Evolutionary conservation across 1,284 basidiomycete species (phyloP).

Genomic region (Clitocybe nebularis): DNA sequence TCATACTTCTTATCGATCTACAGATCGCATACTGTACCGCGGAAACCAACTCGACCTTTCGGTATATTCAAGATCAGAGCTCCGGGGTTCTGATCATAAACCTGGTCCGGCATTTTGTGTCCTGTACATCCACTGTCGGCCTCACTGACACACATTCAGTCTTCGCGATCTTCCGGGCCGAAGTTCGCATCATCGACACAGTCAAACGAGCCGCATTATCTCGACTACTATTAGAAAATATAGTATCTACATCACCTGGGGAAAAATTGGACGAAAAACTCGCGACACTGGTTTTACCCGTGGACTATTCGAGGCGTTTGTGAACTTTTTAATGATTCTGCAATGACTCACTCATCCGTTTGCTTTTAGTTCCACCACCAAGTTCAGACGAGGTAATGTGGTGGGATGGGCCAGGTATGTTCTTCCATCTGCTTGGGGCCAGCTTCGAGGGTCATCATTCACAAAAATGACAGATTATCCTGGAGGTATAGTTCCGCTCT

Average conservation of each 20-base stretch:
- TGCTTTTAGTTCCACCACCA: slow-evolving; percentile 72
- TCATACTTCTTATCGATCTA: slow-evolving; percentile 7
- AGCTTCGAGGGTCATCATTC: no score
- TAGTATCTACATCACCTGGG: slow-evolving; percentile 54
- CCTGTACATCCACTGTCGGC: neutral
- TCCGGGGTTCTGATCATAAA: slow-evolving; percentile 90
- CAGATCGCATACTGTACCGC: slow-evolving; percentile 89
- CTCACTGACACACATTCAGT: slow-evolving; percentile 57
- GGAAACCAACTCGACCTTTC: slow-evolving; percentile 64
- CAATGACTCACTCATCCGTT: slow-evolving; percentile 2
- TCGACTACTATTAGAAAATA: slow-evolving; percentile 62
- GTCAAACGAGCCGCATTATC: slow-evolving; percentile 70
- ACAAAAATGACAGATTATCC: slow-evolving; percentile 47
- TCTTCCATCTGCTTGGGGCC: no score
- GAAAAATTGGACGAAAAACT: slow-evolving; percentile 73
- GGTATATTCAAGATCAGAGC: slow-evolving; percentile 72
- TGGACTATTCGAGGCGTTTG: slow-evolving; percentile 35
- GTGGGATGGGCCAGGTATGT: slow-evolving; percentile 71
- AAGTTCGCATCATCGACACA: slow-evolving; percentile 77
- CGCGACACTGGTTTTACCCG: slow-evolving; percentile 42
- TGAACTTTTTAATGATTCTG: slow-evolving; percentile 11
- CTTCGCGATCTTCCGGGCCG: slow-evolving; percentile 77
- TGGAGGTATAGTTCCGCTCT: slow-evolving; percentile 56
- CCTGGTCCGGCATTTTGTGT: slow-evolving; percentile 52
- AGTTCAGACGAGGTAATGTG: slow-evolving; percentile 71